Evolutionary conservation across 2,329 filamentous ascomycete genomes (phyloP), one percentile per base, ranked within the genome.

Genomic region (Amauroascus niger): DNA sequence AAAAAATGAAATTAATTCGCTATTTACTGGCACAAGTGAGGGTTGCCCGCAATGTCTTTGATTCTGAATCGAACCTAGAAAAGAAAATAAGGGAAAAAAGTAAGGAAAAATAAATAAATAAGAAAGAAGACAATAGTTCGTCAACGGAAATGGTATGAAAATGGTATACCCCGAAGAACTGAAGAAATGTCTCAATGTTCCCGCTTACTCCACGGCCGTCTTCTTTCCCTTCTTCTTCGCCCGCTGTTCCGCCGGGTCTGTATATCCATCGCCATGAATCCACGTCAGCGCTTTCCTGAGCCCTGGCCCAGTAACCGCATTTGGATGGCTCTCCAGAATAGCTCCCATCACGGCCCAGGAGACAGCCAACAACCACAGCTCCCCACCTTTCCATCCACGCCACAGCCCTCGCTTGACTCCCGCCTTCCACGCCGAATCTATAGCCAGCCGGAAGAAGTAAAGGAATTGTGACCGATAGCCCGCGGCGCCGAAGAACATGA

Each of bases 401-500:
- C 91, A 95, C 82, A 88, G 88, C 1, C 88, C 80, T 32, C 84
- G 76, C 81, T 97, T 97, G 53, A 86, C 81, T n/a, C 90, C 89
- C 0, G 95, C 88, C 74, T 95, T 95, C 88, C 89, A 97, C 44
- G 89, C 69, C 35, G 82, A 87, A 66, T 95, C 87, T 28, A 95
- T 75, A 56, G 85, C 88, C n/a, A 84, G 73, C 1, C 90, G 79
- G 28, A 86, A 81, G 59, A 81, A 83, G 69, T 93, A 93, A 57
- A 96, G 63, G 69, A 94, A 95, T 39, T 55, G 45, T 6, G 56
- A 52, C 41, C 59, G 53, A 52, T 87, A 79, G 1, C 78, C 76
- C 14, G 86, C 68, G 30, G 67, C 69, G 9, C 64, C 61, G 1
- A 95, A 71, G 67, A 87, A 87, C 0, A 87, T 87, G 83, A 90